These are phyloP conservation scores for Pseudomassariella vexata DNA, from an alignment of 2,329 filamentous ascomycete species.

Conservation along the genomic window DNA sequence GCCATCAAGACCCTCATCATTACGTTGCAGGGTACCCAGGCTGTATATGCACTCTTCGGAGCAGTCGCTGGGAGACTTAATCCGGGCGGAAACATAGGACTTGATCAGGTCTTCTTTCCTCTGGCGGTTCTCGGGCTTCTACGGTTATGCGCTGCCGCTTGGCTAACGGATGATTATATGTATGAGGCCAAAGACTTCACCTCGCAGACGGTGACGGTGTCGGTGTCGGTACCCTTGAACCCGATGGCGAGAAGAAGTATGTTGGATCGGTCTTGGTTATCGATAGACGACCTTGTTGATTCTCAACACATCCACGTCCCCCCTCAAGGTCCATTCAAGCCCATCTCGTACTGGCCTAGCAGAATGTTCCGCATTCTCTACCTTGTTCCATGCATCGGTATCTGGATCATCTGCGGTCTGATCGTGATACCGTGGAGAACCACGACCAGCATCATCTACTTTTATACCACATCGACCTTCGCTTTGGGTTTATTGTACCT, in stretches of 20 bases:
- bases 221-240: slow-evolving; percentile 1
- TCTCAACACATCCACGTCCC: not conserved
- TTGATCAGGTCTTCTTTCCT: slow-evolving; percentile 8
- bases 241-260: too few species aligned
- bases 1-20: slow-evolving; percentile 16
- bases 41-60: slow-evolving; percentile 4
- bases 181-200: not conserved
- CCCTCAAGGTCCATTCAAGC: not conserved
- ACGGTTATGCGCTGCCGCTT: not conserved
- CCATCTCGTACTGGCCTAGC: slow-evolving; percentile 9
- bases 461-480: slow-evolving; percentile 7
- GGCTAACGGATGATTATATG: slow-evolving; percentile 5
- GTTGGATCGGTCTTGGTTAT: too few species aligned
- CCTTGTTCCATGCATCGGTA: slow-evolving; percentile 6
- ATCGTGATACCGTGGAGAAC: too few species aligned
- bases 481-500: slow-evolving; percentile 11
- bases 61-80: too few species aligned
- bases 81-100: slow-evolving; percentile 3
- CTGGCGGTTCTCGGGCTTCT: slow-evolving; percentile 5
- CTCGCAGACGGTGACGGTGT: not conserved
- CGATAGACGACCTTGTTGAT: not conserved
- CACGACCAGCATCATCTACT: too few species aligned
- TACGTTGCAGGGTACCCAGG: slow-evolving; percentile 15
- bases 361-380: slow-evolving; percentile 8
- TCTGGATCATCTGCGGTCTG: not conserved